Evolutionary conservation across 2,329 filamentous ascomycete species (phyloP), one percentile per base, ranked within the genome.

Genomic region (Xylariaceae sp.): DNA sequence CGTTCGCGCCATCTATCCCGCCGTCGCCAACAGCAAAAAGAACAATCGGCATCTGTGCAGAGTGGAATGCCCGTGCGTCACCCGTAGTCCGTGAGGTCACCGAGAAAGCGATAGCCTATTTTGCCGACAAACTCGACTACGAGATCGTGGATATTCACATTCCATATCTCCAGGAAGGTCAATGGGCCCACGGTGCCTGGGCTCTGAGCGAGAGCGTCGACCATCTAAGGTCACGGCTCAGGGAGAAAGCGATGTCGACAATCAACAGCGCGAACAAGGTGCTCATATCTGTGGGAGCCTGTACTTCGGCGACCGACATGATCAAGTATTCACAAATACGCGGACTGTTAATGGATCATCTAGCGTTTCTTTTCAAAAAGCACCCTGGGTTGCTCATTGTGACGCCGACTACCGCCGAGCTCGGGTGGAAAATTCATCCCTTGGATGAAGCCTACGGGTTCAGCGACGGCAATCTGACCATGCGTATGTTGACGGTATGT

Each of bases 371-470:
- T 4, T 96, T 85, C 72, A 73, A 81, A 59, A 72, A 78, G 50
- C 71, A 95, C 63, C 89, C 90, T 0, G 89, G 88, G 19, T 73
- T 97, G 54, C 72, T 96, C 33, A 83, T 97, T 54, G 73, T 95
- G 40, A 88, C 87, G 2, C 92, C 92, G 0, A 91, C 90, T 1
- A 82, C 83, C 3, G 89, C 91, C 0, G 80, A 87, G 53, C 77
- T 83, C 0, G 91, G 91, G 11, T 95, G 89, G 88, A 81, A 81
- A 40, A 83, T 86, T 19, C 54, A 68, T 11, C 70, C 76, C 1
- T 77, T 74, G 9, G 85, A 88, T 39, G 74, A 84, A 14, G 73
- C 73, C n/a, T 84, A 91, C 63, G 92, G 92, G 2, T 75, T 90
- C 59, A 86, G 79, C 36, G 87, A 97, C 67, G 86, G 79, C 0